Evolutionary conservation across 164 flowering plant species (phyloP).

Genomic region (Tinospora cordifolia): DNA sequence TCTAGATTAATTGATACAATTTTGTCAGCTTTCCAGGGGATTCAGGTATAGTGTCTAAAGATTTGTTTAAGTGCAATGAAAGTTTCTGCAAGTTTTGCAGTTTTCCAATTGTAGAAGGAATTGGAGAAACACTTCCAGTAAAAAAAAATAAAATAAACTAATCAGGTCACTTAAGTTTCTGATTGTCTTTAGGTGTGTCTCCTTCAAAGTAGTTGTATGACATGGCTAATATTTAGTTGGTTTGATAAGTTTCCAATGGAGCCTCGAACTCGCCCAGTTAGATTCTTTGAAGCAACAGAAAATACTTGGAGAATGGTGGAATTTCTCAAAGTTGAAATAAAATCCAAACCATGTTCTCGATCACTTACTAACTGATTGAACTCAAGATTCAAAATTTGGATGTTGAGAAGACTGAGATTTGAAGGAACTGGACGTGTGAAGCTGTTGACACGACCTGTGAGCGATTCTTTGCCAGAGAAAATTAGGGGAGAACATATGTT

Average conservation of each 20-base stretch:
- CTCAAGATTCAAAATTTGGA: constrained; percentile 4
- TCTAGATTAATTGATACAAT: constrained; percentile 10
- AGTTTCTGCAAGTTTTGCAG: constrained; percentile 14
- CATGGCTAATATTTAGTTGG: constrained; percentile 7
- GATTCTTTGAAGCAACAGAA: constrained; percentile 1
- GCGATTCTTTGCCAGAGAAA: too few species aligned
- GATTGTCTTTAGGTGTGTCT: constrained; percentile 8
- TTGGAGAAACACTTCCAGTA: constrained; percentile 20
- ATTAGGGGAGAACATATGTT: too few species aligned
- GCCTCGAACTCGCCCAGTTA: constrained; percentile 10
- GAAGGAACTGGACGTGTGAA: constrained; percentile 15
- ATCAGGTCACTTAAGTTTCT: constrained; percentile 8
- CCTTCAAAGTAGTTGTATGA: constrained; percentile 7
- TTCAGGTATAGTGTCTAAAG: constrained; percentile 13
- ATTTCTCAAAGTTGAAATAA: constrained; percentile 11
- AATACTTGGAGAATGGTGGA: constrained; percentile 11
- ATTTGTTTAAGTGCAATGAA: background rate
- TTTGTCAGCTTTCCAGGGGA: constrained; percentile 1
- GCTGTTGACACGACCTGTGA: constrained; percentile 4
- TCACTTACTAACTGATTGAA: constrained; percentile 11
- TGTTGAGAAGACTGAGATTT: background rate
- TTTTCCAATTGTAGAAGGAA: constrained; percentile 21
- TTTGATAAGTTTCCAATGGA: constrained; percentile 16
- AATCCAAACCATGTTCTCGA: constrained; percentile 1
- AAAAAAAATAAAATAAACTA: background rate